Percentiles rank a stretch among this genome's conserved stretches.
These are phyloP conservation scores for Ganoderma leucocontextum DNA, from an alignment of 1,284 basidiomycete genomes.

Conservation along the genomic window DNA sequence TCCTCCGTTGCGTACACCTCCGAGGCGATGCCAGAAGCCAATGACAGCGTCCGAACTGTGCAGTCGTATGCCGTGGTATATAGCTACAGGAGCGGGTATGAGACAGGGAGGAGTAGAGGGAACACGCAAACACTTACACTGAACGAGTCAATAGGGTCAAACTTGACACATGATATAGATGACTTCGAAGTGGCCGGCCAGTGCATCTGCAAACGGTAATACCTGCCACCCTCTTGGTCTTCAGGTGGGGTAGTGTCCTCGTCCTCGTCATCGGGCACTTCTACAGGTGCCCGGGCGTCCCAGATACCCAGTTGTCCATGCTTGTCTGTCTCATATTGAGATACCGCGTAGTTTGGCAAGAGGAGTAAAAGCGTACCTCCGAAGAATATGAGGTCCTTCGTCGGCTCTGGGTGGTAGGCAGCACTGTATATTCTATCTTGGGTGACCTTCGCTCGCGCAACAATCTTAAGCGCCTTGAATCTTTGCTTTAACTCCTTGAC, in stretches of 20 bases:
- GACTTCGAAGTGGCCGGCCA: constrained; percentile 84
- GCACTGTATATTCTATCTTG: constrained; percentile 76
- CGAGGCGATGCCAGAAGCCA: constrained; percentile 70
- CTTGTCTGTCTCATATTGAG: constrained; percentile 60
- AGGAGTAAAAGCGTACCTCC: constrained; percentile 57
- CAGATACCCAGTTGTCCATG: constrained; percentile 82
- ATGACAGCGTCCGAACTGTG: constrained; percentile 74
- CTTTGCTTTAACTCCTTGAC: constrained; percentile 60
- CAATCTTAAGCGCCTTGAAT: constrained; percentile 63
- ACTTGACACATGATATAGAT: constrained; percentile 77
- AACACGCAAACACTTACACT: constrained; percentile 53
- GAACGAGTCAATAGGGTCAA: constrained; percentile 76
- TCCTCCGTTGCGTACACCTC: constrained; percentile 73
- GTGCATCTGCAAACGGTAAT: constrained; percentile 81
- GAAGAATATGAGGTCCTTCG: constrained; percentile 82
- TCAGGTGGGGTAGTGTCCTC: constrained; percentile 52
- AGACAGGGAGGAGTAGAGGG: neutral
- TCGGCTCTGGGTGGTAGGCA: constrained; percentile 80
- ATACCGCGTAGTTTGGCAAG: neutral
- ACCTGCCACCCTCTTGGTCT: constrained; percentile 69
- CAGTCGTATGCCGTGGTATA: constrained; percentile 84
- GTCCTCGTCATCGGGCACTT: constrained; percentile 71
- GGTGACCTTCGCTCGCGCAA: constrained; percentile 81
- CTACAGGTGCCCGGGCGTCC: constrained; percentile 75
- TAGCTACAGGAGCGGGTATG: constrained; percentile 52